These are phyloP conservation scores for Pseudogymnoascus sp. DNA, from an alignment of 2,329 filamentous ascomycete species.

Conservation along the genomic window DNA sequence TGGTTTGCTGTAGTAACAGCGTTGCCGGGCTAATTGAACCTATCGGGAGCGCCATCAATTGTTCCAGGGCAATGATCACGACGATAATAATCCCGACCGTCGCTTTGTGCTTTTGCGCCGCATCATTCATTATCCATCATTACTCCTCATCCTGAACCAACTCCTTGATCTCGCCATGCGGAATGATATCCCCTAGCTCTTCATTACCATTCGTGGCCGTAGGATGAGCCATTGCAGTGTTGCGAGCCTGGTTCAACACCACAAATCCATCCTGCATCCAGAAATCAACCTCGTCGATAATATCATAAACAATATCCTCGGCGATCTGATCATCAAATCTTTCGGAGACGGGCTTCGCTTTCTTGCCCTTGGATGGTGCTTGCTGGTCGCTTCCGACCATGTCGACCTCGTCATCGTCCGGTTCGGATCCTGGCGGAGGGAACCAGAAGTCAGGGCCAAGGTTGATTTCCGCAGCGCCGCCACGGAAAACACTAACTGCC, in stretches of 20 bases:
- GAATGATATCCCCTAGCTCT: constrained; percentile 29
- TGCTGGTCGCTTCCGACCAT: constrained; percentile 35
- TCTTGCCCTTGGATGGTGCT: constrained; percentile 22
- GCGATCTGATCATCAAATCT: constrained; percentile 89
- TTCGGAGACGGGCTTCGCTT: constrained; percentile 57
- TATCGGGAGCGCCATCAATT: neutral
- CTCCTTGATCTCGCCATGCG: constrained; percentile 53
- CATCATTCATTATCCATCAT: constrained; percentile 9
- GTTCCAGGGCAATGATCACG: neutral
- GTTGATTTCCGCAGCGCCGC: constrained; percentile 84
- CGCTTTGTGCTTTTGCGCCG: neutral
- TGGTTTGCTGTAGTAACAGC: neutral
- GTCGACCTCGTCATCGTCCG: constrained; percentile 37
- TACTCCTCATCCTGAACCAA: constrained; percentile 51
- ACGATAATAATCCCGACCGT: neutral
- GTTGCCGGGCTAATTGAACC: constrained; percentile 1
- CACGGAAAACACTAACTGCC: constrained; percentile 83
- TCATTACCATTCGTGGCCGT: constrained; percentile 27
- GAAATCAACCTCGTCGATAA: constrained; percentile 90
- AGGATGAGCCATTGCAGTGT: constrained; percentile 10
- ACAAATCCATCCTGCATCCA: constrained; percentile 61
- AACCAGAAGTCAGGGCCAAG: constrained; percentile 93
- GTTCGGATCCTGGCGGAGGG: constrained; percentile 55
- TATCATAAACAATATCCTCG: constrained; percentile 86
- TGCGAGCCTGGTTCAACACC: constrained; percentile 17